Base-by-base conservation (phyloP, 2,329 filamentous ascomycete genomes). In the Dactylellina parvicollis region DNA sequence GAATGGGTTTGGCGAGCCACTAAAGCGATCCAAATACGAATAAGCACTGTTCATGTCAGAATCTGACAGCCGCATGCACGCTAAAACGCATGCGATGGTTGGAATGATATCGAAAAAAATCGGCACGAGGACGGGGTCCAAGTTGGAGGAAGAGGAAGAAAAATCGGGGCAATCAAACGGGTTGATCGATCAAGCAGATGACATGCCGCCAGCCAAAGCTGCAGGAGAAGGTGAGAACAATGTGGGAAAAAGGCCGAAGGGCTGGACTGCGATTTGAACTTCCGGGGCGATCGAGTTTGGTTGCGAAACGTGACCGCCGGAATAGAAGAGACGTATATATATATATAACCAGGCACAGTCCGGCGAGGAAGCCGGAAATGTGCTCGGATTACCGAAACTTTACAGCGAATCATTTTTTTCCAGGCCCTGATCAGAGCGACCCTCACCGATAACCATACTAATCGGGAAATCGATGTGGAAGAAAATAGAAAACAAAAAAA, bases 221-320 rank as follows among this genome's bases (percentile, higher is more conserved):
- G 44, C 44, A 49, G 24, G 44, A 50, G 32, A 50, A 40, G 32
- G 32, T 24, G 34, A 28, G n/a, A 32, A 26, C 38, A 4, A 18
- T 20, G 47, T 20, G 16, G 26, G 47, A 20, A 28, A 50, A 16
- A 16, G 24, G 12, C 30, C 9, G 40, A 18, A 55, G 36, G n/a
- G 26, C 22, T 52, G 32, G 60, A 52, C 38, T 47, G 38, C 32
- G 38, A 49, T 34, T 8, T 26, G 30, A 42, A 54, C 12, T 47
- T 54, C 62, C 62, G 52, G 59, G 62, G 62, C 62, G 62, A 67
- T 67, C 62, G 32, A 16, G 44, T n/a, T n/a, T n/a, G n/a, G n/a
- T n/a, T n/a, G n/a, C n/a, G n/a, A n/a, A n/a, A n/a, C 49, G 42
- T 56, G 50, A 47, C 26, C 40, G 30, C n/a, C 24, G 30, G 30